Conservation (phyloP, 768 basidiomycete species). For the Leccinellum rugosiceps region DNA sequence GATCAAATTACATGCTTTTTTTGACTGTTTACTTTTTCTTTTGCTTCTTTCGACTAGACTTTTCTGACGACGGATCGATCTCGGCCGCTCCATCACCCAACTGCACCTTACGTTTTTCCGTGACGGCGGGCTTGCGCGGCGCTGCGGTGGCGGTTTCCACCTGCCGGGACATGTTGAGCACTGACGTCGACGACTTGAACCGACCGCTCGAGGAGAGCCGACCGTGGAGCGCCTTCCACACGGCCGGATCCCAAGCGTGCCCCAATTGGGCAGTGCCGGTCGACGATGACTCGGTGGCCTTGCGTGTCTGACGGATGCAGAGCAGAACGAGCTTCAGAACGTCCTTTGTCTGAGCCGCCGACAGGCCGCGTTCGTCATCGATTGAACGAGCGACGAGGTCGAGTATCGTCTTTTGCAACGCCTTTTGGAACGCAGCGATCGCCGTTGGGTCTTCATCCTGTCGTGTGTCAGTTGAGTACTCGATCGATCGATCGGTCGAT, state of each 20-base stretch:
- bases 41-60: slow-evolving; percentile 44
- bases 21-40: slow-evolving; percentile 36
- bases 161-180: slow-evolving; percentile 65
- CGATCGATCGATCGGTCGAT: neutral
- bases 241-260: slow-evolving; percentile 55
- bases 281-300: slow-evolving; percentile 40
- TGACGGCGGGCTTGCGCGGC: slow-evolving; percentile 4
- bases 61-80: slow-evolving; percentile 32
- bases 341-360: slow-evolving; percentile 72
- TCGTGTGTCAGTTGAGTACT: slow-evolving; percentile 1
- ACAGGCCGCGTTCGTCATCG: slow-evolving; percentile 43
- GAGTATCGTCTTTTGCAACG: slow-evolving; percentile 48
- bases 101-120: slow-evolving; percentile 39
- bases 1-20: neutral
- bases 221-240: slow-evolving; percentile 51
- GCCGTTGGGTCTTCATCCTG: slow-evolving; percentile 42
- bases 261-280: slow-evolving; percentile 6
- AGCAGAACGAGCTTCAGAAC: slow-evolving; percentile 66
- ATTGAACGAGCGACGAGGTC: slow-evolving; percentile 48
- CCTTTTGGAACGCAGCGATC: slow-evolving; percentile 41
- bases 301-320: slow-evolving; percentile 57
- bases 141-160: slow-evolving; percentile 34
- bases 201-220: slow-evolving; percentile 50
- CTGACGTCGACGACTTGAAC: slow-evolving; percentile 59
- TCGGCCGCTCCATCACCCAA: slow-evolving; percentile 23